These are phyloP conservation scores for Phytophthora cajani DNA, from an alignment of 352 stramenopile species.

Conservation along the genomic window DNA sequence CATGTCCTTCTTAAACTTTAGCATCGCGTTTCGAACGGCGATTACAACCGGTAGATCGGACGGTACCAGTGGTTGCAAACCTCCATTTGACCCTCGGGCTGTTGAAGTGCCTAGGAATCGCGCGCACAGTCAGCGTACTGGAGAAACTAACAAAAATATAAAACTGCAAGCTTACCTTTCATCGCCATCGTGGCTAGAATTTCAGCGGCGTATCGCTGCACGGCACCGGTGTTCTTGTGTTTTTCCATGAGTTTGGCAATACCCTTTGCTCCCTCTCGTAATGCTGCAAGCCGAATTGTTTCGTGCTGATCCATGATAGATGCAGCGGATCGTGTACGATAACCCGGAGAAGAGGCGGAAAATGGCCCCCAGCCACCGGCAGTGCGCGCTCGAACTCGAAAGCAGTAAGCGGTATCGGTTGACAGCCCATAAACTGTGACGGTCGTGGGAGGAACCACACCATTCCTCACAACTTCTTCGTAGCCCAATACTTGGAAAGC, in stretches of 20 bases:
- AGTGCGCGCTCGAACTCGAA: constrained; percentile 63
- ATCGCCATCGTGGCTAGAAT: constrained; percentile 52
- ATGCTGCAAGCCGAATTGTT: constrained; percentile 35
- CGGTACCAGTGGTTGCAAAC: constrained; percentile 24
- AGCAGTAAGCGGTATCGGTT: constrained; percentile 60
- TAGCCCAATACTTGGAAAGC: constrained; percentile 64
- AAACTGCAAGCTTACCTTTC: constrained; percentile 29
- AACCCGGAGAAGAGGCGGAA: constrained; percentile 38
- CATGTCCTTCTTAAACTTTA: constrained; percentile 59
- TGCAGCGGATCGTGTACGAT: constrained; percentile 50
- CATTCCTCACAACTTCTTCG: constrained; percentile 50
- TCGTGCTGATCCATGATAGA: constrained; percentile 43
- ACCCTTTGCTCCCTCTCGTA: constrained; percentile 22
- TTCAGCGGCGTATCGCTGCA: constrained; percentile 52
- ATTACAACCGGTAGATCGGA: constrained; percentile 38
- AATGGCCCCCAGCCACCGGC: constrained; percentile 74
- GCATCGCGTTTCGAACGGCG: constrained; percentile 45
- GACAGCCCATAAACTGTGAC: constrained; percentile 47
- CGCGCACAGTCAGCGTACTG: neutral
- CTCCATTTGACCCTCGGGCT: neutral
- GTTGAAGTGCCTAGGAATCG: constrained; percentile 10
- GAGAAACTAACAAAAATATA: neutral
- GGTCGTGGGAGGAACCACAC: constrained; percentile 30
- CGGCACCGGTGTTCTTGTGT: constrained; percentile 33
- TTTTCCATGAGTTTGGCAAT: constrained; percentile 55